Conservation (phyloP, 2,329 filamentous ascomycete species). For the Knoxdaviesia proteae region DNA sequence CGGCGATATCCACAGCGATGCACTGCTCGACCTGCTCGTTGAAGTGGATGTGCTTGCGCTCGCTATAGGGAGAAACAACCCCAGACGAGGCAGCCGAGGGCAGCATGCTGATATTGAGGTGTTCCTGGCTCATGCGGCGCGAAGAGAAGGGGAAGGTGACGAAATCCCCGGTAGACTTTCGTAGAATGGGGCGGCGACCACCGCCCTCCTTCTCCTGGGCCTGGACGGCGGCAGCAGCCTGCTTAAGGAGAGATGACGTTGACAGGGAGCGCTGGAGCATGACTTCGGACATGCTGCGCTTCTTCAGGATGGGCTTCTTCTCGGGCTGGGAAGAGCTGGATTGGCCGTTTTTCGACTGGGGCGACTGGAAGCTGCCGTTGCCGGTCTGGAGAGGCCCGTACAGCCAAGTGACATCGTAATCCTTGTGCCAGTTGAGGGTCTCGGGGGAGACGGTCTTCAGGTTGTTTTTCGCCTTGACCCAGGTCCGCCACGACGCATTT, state of each 20-base stretch:
- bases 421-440: constrained; percentile 89
- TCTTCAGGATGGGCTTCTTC: constrained; percentile 89
- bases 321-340: constrained; percentile 41
- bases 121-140: constrained; percentile 37
- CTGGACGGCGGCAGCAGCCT: constrained; percentile 69
- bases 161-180: constrained; percentile 48
- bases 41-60: constrained; percentile 81
- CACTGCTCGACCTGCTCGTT: constrained; percentile 92
- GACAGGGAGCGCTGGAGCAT: constrained; percentile 83
- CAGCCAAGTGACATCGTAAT: constrained; percentile 92
- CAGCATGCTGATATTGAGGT: constrained; percentile 33
- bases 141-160: constrained; percentile 42
- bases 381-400: constrained; percentile 80
- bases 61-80: constrained; percentile 37
- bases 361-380: constrained; percentile 28
- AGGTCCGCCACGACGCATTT: constrained; percentile 93
- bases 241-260: constrained; percentile 71
- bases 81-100: constrained; percentile 51
- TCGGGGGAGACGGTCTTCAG: constrained; percentile 78
- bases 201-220: constrained; percentile 47
- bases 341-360: constrained; percentile 18
- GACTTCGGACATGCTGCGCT: constrained; percentile 85
- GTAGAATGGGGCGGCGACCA: constrained; percentile 31
- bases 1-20: constrained; percentile 77
- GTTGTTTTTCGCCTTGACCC: constrained; percentile 81